Evolutionary conservation across 371 early-diverging fungal genomes (phyloP).

Genomic region (Mortierella sp.): DNA sequence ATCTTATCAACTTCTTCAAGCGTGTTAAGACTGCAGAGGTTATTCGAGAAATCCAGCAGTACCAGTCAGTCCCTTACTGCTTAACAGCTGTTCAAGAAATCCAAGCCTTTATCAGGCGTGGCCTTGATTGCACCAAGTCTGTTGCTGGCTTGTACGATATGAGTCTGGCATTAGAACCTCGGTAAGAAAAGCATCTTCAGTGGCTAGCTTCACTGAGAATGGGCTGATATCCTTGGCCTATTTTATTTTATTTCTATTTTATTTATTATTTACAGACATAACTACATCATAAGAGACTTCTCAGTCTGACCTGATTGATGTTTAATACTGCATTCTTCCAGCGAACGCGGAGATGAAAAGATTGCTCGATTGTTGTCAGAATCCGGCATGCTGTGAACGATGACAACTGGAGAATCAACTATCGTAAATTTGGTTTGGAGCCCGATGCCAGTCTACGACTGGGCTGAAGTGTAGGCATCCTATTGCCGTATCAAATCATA

Average conservation of each 20-base stretch:
- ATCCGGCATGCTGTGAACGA: constrained; percentile 30
- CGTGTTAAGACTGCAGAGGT: constrained; percentile 89
- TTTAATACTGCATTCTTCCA: constrained; percentile 6
- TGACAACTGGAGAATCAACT: not conserved
- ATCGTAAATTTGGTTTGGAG: not conserved
- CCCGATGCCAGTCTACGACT: not conserved
- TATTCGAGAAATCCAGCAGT: constrained; percentile 93
- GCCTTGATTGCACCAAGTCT: constrained; percentile 68
- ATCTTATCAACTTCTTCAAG: constrained; percentile 91
- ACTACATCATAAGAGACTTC: not conserved
- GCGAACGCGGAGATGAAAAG: constrained; percentile 33
- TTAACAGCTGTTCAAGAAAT: constrained; percentile 82
- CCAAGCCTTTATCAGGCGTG: constrained; percentile 78
- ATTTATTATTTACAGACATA: not conserved
- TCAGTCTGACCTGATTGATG: not conserved
- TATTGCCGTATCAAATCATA: too few relatives aligned
- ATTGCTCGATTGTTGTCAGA: constrained; percentile 33
- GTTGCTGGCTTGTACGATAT: constrained; percentile 79
- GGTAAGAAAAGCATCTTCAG: too few relatives aligned
- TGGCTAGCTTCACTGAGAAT: too few relatives aligned
- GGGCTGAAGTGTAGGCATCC: too few relatives aligned
- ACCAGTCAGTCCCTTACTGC: constrained; percentile 87
- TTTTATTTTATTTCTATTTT: not conserved
- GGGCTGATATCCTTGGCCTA: too few relatives aligned
- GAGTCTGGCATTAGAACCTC: constrained; percentile 79